A percentile compares a stretch with the other conserved stretches of the same genome.
Evolutionary conservation across 768 basidiomycete species (phyloP).

Genomic region (Sistotremastrum suecicum): DNA sequence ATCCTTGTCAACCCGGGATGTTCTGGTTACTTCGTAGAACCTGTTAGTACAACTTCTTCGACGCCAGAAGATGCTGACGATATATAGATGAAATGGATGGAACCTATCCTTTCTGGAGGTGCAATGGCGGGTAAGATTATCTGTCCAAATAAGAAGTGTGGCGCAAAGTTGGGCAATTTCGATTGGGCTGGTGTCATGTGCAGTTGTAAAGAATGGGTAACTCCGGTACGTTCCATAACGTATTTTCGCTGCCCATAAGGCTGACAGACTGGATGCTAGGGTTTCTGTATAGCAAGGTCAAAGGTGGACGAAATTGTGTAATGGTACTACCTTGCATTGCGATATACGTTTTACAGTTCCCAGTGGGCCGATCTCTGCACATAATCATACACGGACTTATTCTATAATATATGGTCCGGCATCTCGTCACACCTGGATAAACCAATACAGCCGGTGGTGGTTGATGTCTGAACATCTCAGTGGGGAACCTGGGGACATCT

Average conservation of each 20-base stretch:
- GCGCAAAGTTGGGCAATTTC: slow-evolving; percentile 84
- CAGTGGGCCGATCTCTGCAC: too few relatives aligned
- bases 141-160: slow-evolving; percentile 88
- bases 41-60: slow-evolving; percentile 37
- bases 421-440: too few relatives aligned
- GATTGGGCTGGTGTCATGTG: slow-evolving; percentile 95
- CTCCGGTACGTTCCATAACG: slow-evolving; percentile 44
- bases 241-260: neutral
- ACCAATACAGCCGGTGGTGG: too few relatives aligned
- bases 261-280: slow-evolving; percentile 16
- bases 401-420: too few relatives aligned
- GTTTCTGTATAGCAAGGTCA: slow-evolving; percentile 38
- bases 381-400: too few relatives aligned
- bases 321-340: neutral
- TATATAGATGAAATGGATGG: slow-evolving; percentile 90
- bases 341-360: too few relatives aligned
- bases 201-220: slow-evolving; percentile 86
- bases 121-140: slow-evolving; percentile 75
- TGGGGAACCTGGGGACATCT: too few relatives aligned
- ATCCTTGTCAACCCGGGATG: slow-evolving; percentile 71
- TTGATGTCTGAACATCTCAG: too few relatives aligned
- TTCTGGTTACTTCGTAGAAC: slow-evolving; percentile 95
- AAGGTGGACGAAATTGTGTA: slow-evolving; percentile 39
- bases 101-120: slow-evolving; percentile 60
- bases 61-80: neutral